Conservation (phyloP, 2,329 filamentous ascomycete species). For the Aspergillus sp. region DNA sequence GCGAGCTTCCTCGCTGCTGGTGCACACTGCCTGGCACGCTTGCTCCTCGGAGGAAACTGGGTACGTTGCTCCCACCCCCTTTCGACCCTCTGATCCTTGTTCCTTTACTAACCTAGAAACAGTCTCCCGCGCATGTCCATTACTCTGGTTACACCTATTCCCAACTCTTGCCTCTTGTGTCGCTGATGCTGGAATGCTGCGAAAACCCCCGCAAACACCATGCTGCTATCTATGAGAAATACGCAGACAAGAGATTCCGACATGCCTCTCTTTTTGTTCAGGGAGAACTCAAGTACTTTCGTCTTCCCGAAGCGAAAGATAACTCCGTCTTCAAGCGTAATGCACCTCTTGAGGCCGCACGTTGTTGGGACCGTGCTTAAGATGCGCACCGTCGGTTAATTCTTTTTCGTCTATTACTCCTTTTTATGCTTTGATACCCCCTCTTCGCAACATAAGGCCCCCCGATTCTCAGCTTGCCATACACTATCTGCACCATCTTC, state of each 20-base stretch:
- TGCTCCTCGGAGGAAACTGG: slow-evolving; percentile 86
- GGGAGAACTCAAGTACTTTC: slow-evolving; percentile 58
- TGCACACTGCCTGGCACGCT: slow-evolving; percentile 80
- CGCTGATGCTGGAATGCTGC: slow-evolving; percentile 79
- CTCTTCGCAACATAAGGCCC: not conserved
- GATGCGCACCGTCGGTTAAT: not conserved
- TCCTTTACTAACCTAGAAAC: slow-evolving; percentile 12
- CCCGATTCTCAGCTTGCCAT: not conserved
- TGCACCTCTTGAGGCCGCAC: slow-evolving; percentile 6
- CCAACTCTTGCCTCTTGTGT: slow-evolving; percentile 70
- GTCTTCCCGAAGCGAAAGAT: slow-evolving; percentile 34
- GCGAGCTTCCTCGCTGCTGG: slow-evolving; percentile 87
- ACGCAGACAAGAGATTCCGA: slow-evolving; percentile 79
- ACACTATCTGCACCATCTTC: not conserved
- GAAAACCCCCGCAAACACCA: slow-evolving; percentile 74
- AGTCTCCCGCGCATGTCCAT: slow-evolving; percentile 77
- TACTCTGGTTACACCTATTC: slow-evolving; percentile 88
- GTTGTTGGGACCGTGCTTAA: slow-evolving; percentile 11
- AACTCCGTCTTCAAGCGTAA: slow-evolving; percentile 8
- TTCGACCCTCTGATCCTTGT: not conserved
- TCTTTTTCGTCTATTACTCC: not conserved
- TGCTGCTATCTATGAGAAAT: slow-evolving; percentile 82
- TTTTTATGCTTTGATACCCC: not conserved
- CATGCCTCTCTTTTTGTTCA: slow-evolving; percentile 73
- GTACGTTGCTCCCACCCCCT: slow-evolving; percentile 48